A percentile compares a stretch with the other conserved stretches of the same genome.
Evolutionary conservation across 148 eudicot genomes (phyloP).

Genomic region (Vaccinium macrocarpon): DNA sequence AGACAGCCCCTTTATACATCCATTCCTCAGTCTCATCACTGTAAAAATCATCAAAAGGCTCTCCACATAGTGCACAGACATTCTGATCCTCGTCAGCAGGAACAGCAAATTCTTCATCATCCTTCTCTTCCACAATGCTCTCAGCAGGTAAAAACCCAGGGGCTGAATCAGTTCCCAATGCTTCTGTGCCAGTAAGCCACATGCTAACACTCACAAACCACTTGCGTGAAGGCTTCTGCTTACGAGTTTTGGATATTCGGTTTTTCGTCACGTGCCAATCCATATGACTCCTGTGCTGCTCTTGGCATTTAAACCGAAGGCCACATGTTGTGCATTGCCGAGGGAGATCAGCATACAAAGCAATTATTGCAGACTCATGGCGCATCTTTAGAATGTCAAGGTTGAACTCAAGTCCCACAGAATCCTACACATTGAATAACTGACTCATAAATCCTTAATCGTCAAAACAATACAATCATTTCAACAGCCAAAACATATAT

Average conservation of each 20-base stretch:
- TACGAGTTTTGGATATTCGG: slow-evolving; percentile 70
- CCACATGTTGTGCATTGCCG: slow-evolving; percentile 95
- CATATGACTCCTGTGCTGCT: slow-evolving; percentile 95
- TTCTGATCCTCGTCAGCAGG: slow-evolving; percentile 93
- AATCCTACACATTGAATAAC: slow-evolving; percentile 41
- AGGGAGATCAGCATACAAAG: slow-evolving; percentile 78
- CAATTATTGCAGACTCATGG: slow-evolving; percentile 64
- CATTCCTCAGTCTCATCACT: slow-evolving; percentile 93
- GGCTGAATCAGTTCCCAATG: slow-evolving; percentile 69
- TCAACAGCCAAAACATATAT: neutral
- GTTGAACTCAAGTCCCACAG: slow-evolving; percentile 83
- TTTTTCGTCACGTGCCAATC: slow-evolving; percentile 98
- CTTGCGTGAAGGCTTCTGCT: slow-evolving; percentile 88
- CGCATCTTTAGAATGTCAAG: slow-evolving; percentile 78
- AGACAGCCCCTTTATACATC: slow-evolving; percentile 98
- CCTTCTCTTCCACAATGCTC: slow-evolving; percentile 58
- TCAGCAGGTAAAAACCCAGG: slow-evolving; percentile 82
- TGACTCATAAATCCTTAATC: slow-evolving; percentile 1
- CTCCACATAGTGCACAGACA: slow-evolving; percentile 84
- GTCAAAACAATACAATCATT: neutral
- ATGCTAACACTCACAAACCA: slow-evolving; percentile 79
- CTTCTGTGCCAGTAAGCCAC: slow-evolving; percentile 96
- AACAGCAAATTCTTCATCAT: slow-evolving; percentile 78
- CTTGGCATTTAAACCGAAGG: slow-evolving; percentile 82
- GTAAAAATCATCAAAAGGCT: slow-evolving; percentile 82